Evolutionary conservation across 1,139 yeast species (phyloP), one percentile per base, ranked within the genome.

Genomic region (Lodderomyces margitis): DNA sequence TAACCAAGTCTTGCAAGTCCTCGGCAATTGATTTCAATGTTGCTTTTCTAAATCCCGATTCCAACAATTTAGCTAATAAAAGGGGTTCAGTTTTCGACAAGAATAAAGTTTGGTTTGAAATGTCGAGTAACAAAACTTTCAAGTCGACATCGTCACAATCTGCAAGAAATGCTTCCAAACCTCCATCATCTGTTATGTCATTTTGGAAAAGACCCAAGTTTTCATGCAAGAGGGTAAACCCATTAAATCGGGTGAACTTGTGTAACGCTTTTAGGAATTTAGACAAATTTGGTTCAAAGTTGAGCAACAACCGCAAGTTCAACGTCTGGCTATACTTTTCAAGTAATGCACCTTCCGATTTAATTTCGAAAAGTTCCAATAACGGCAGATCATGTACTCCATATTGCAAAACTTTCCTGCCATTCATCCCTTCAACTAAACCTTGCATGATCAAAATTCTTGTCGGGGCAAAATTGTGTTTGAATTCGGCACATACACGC

Each of bases 391-490:
- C 70, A 43, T 47, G 64, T 4, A 30, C 51, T 27, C 52, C 81
- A 51, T 32, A 72, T 47, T 43, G 50, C 37, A 65, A 48, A 8
- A 56, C 50, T 45, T 54, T 36, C 46, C 50, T 53, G 0, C 55
- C 56, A 28, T 61, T 56, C 27, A 85, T 61, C 0, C 87, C 91
- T 6, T 63, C 52, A 10, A 77, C 55, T 8, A 87, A 53, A 6
- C 95, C 95, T 24, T 67, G 61, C 1, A 80, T 55, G 2, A 84
- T 62, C 51, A 79, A 84, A 2, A 85, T 72, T 56, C 88, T 75
- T 0, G 92, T 79, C 1, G 91, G 87, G 48, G 82, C 95, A 61
- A 80, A 88, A 0, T 82, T 63, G 7, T 75, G 73, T 39, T 76
- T 74, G 20, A 70, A 58, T 4, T 68, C 70, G 23, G 64, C 69